Evolutionary conservation across 768 basidiomycete genomes (phyloP).

Genomic region (Boletales sp.): DNA sequence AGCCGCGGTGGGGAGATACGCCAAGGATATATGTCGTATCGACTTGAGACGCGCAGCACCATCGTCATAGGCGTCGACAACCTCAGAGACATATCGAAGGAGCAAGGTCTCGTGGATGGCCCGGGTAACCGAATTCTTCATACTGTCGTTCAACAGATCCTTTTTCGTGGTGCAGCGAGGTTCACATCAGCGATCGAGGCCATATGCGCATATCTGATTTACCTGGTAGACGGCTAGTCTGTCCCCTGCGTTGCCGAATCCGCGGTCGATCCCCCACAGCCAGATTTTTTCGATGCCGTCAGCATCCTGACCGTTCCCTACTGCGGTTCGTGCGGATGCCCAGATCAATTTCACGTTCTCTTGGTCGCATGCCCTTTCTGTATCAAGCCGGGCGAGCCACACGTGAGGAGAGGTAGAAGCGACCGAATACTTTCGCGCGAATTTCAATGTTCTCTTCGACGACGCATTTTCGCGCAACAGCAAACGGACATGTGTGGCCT

Average conservation of each 20-base stretch:
- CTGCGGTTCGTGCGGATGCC: conserved; percentile 41
- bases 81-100: conserved; percentile 39
- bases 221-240: conserved; percentile 34
- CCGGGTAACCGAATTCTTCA: conserved; percentile 37
- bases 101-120: conserved; percentile 47
- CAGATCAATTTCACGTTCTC: conserved; percentile 35
- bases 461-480: conserved; percentile 24
- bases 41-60: conserved; percentile 17
- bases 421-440: conserved; percentile 47
- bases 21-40: conserved; percentile 40
- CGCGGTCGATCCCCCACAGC: conserved; percentile 49
- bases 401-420: conserved; percentile 38
- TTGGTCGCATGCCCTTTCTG: conserved; percentile 33
- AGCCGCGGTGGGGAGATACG: conserved; percentile 40
- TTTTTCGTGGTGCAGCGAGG: conserved; percentile 14
- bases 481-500: conserved; percentile 35
- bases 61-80: conserved; percentile 22
- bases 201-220: background rate
- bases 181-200: background rate
- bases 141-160: conserved; percentile 45
- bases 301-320: conserved; percentile 20
- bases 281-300: conserved; percentile 41
- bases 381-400: conserved; percentile 52
- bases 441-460: conserved; percentile 34
- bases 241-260: conserved; percentile 11